Conservation (phyloP, 257 asterid species). For the Solanum chmielewskii region DNA sequence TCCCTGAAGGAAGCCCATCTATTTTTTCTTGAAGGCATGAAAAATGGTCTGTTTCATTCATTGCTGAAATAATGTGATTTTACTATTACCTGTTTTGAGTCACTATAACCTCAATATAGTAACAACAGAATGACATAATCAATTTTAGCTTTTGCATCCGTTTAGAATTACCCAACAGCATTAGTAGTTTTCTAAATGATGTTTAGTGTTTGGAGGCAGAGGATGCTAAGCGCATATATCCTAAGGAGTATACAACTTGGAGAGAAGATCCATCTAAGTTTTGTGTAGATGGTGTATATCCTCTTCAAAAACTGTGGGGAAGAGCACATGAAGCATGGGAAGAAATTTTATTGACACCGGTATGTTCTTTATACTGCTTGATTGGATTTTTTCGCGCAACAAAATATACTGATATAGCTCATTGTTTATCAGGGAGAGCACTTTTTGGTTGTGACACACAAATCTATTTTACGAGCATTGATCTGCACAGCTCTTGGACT, state of each 20-base stretch:
- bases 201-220: slow-evolving; percentile 73
- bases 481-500: slow-evolving; percentile 84
- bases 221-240: slow-evolving; percentile 62
- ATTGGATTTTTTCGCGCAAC: neutral
- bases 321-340: slow-evolving; percentile 62
- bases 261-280: slow-evolving; percentile 74
- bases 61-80: neutral
- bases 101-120: neutral
- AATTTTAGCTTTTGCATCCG: neutral
- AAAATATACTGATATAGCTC: neutral
- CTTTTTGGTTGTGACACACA: slow-evolving; percentile 69
- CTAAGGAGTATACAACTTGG: slow-evolving; percentile 61
- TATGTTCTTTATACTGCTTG: slow-evolving; percentile 1
- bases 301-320: slow-evolving; percentile 43
- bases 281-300: slow-evolving; percentile 45
- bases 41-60: slow-evolving; percentile 47
- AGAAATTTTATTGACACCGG: slow-evolving; percentile 59
- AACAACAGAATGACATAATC: neutral
- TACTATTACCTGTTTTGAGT: neutral
- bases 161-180: neutral
- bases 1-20: slow-evolving; percentile 72
- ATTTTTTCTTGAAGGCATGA: slow-evolving; percentile 63
- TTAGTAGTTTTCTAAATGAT: slow-evolving; percentile 28
- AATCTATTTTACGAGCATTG: slow-evolving; percentile 73
- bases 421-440: slow-evolving; percentile 46